Percentiles rank a stretch among this genome's conserved stretches.
Evolutionary conservation across 1,284 basidiomycete genomes (phyloP).

Genomic region (Mycena citricolor): DNA sequence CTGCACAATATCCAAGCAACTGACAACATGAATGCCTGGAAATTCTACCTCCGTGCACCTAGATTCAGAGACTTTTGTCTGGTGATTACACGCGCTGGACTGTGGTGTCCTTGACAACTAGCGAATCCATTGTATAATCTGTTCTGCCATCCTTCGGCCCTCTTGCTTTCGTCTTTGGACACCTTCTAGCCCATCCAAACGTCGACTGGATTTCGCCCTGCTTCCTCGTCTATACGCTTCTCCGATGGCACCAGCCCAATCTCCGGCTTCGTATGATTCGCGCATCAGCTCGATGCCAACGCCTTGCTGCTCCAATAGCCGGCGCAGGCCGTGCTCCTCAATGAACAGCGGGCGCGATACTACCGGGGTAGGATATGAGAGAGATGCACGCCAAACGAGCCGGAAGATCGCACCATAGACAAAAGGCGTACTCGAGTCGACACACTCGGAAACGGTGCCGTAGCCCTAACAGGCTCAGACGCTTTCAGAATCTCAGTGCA

Average conservation of each 20-base stretch:
- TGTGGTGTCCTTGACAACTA: too few relatives aligned
- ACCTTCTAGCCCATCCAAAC: too few relatives aligned
- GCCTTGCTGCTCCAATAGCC: slow-evolving; percentile 59
- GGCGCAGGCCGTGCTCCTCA: slow-evolving; percentile 72
- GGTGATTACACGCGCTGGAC: too few relatives aligned
- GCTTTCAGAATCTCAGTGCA: too few relatives aligned
- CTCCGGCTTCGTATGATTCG: slow-evolving; percentile 63
- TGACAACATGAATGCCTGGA: too few relatives aligned
- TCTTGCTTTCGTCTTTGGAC: slow-evolving; percentile 5
- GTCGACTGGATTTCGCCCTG: too few relatives aligned
- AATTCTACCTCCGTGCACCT: too few relatives aligned
- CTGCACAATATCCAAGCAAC: too few relatives aligned
- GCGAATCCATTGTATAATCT: too few relatives aligned
- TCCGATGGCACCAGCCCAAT: slow-evolving; percentile 60
- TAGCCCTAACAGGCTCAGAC: slow-evolving; percentile 51
- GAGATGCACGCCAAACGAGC: too few relatives aligned
- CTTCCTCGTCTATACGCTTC: slow-evolving; percentile 54
- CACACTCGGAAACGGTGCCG: slow-evolving; percentile 71
- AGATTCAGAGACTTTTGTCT: too few relatives aligned
- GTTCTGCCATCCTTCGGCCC: too few relatives aligned
- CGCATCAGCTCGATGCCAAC: slow-evolving; percentile 66
- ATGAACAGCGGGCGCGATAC: slow-evolving; percentile 77
- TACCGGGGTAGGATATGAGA: slow-evolving; percentile 32
- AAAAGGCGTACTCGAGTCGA: slow-evolving; percentile 71
- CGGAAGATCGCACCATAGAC: slow-evolving; percentile 53